Evolutionary conservation across 306 rosid genomes (phyloP).

Genomic region (Pyrus communis): DNA sequence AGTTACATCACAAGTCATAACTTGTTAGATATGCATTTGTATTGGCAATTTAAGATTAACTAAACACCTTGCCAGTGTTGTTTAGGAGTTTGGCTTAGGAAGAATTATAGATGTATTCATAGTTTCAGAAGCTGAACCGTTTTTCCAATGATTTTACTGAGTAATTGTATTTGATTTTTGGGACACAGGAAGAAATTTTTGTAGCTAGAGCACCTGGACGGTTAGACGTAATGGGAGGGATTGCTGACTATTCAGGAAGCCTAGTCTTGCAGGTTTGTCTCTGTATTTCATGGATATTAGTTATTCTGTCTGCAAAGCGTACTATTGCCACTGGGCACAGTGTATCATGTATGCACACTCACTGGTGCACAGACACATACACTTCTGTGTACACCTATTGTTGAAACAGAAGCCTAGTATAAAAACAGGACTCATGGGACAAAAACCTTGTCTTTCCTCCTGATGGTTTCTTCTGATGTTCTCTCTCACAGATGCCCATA

Average conservation of each 20-base stretch:
- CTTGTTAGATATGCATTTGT: neutral
- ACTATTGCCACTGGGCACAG: neutral
- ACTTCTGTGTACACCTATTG: neutral
- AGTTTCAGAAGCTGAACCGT: neutral
- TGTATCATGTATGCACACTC: neutral
- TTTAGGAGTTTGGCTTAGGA: neutral
- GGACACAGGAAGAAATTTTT: constrained; percentile 69
- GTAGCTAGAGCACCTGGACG: constrained; percentile 98
- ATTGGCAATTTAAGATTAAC: neutral
- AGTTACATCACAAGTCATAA: neutral
- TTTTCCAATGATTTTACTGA: neutral
- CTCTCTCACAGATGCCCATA: constrained; percentile 71
- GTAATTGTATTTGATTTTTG: neutral
- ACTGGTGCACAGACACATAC: neutral
- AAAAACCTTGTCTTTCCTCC: neutral
- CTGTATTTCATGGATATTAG: constrained; percentile 6
- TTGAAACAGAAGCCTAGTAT: neutral
- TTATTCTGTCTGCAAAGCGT: constrained; percentile 7
- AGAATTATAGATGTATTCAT: neutral
- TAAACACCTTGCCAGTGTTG: neutral
- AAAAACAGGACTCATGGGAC: neutral
- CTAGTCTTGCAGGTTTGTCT: constrained; percentile 84
- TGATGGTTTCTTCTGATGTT: constrained; percentile 2
- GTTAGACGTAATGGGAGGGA: constrained; percentile 97
- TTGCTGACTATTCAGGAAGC: constrained; percentile 98